Evolutionary conservation across 2,329 filamentous ascomycete species (phyloP), one percentile per base, ranked within the genome.

Genomic region (Chaetomiaceae sp.): DNA sequence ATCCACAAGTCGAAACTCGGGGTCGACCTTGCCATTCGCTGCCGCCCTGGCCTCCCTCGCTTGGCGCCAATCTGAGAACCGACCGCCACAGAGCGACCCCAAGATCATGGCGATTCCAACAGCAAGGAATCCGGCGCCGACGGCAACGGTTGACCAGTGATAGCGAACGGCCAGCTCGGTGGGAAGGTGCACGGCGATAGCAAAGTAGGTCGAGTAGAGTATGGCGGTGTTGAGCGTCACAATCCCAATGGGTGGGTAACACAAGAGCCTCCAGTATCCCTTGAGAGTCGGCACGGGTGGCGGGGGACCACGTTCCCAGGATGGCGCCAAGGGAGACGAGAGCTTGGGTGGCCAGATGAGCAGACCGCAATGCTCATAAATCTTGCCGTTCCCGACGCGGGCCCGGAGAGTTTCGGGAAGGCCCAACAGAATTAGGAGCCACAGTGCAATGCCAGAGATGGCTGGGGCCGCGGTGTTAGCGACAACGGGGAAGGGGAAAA

Each of bases 121-220:
- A 3, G 53, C 53, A n/a, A 53, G 46, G 6, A 55, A 55, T 3
- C 53, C 53, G 1, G 45, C 53, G 13, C 53, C 53, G n/a, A 55
- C 44, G 8, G 48, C 46, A 5, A 47, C 40, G n/a, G 53, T 20
- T 5, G 50, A 48, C 53, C 53, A 55, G 9, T 39, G 39, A 31
- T 55, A 55, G 7, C 47, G 46, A 9, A 17, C 39, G 3, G 43
- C 27, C n/a, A 55, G 27, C 13, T 53, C 50, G 2, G 34, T 53
- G 2, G 53, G 50, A 10, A 55, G 40, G 9, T 53, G 27, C 3
- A 55, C 50, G 10, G 46, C 39, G 16, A 53, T 55, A 3, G 53
- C 53, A 40, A 55, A 55, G 44, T 55, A 55, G 1, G 53, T 55
- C 7, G 53, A 53, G 43, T 55, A 55, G 1, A 55, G 44, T 31